These are phyloP conservation scores for Alternaria solani DNA, from an alignment of 2,329 filamentous ascomycete species.

Conservation along the genomic window DNA sequence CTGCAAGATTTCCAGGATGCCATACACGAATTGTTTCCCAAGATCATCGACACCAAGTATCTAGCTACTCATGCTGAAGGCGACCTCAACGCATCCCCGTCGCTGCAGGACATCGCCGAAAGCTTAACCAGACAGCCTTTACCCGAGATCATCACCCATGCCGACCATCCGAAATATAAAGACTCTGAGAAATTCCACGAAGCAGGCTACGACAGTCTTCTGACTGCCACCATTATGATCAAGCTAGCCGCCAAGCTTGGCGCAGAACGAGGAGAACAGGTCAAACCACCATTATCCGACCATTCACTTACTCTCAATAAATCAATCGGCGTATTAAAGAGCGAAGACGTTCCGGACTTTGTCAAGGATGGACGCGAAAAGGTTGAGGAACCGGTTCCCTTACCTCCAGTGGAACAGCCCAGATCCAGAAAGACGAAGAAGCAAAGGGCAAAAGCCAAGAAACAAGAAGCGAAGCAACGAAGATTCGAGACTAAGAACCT, in stretches of 20 bases:
- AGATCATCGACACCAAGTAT: conserved; percentile 70
- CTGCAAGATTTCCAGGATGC: conserved; percentile 62
- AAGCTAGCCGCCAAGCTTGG: conserved; percentile 63
- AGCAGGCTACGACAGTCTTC: conserved; percentile 69
- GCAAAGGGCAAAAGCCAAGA: conserved; percentile 25
- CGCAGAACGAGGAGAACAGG: conserved; percentile 32
- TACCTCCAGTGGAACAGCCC: conserved; percentile 22
- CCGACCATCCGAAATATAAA: conserved; percentile 53
- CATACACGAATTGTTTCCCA: conserved; percentile 64
- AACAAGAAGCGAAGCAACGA: conserved; percentile 12
- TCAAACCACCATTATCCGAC: neutral
- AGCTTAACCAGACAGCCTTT: conserved; percentile 52
- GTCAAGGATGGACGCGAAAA: conserved; percentile 30
- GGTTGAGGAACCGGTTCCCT: conserved; percentile 18
- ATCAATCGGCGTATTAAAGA: neutral
- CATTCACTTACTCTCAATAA: neutral
- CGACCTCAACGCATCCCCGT: conserved; percentile 59
- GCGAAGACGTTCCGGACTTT: conserved; percentile 20
- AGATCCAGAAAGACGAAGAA: conserved; percentile 11
- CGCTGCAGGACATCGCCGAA: conserved; percentile 59
- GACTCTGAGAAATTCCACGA: conserved; percentile 60
- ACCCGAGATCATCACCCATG: conserved; percentile 52
- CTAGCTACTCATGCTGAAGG: conserved; percentile 66
- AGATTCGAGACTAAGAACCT: conserved; percentile 39
- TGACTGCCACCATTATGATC: conserved; percentile 67